These are phyloP conservation scores for Stachybotrys elegans DNA, from an alignment of 2,329 filamentous ascomycete species.

Conservation along the genomic window DNA sequence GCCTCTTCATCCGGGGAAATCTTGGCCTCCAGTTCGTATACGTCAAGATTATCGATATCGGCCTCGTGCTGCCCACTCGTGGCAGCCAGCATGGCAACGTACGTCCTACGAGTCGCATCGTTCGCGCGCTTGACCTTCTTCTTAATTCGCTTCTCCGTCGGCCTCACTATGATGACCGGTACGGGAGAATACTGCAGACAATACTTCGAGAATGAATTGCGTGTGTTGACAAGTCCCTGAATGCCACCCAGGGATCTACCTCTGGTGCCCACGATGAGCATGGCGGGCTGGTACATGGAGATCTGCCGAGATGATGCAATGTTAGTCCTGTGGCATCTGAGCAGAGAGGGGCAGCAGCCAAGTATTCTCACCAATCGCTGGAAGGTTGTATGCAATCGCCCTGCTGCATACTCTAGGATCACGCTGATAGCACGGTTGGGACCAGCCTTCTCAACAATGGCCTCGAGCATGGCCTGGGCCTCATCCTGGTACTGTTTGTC, in stretches of 20 bases:
- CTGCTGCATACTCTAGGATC: conserved; percentile 80
- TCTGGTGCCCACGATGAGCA: conserved; percentile 84
- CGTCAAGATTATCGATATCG: conserved; percentile 47
- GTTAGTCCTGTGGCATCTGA: conserved; percentile 9
- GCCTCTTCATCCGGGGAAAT: conserved; percentile 58
- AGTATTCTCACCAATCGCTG: conserved; percentile 68
- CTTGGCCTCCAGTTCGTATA: conserved; percentile 49
- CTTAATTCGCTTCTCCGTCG: conserved; percentile 80
- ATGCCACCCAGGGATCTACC: conserved; percentile 81
- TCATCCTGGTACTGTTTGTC: conserved; percentile 70
- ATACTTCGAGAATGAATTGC: conserved; percentile 88
- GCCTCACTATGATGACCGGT: conserved; percentile 86
- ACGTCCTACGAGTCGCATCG: conserved; percentile 70
- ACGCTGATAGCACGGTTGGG: conserved; percentile 80
- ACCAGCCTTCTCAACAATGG: conserved; percentile 72
- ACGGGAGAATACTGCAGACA: conserved; percentile 91
- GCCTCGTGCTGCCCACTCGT: conserved; percentile 52
- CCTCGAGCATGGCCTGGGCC: conserved; percentile 67
- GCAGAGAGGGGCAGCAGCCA: neutral
- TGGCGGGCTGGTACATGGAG: conserved; percentile 83
- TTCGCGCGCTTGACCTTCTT: conserved; percentile 82
- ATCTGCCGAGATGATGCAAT: conserved; percentile 52
- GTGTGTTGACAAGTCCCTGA: conserved; percentile 72
- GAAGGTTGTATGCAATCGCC: conserved; percentile 85
- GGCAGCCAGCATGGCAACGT: conserved; percentile 70